Conservation (phyloP, 2,329 filamentous ascomycete genomes). For the Talaromyces islandicus region DNA sequence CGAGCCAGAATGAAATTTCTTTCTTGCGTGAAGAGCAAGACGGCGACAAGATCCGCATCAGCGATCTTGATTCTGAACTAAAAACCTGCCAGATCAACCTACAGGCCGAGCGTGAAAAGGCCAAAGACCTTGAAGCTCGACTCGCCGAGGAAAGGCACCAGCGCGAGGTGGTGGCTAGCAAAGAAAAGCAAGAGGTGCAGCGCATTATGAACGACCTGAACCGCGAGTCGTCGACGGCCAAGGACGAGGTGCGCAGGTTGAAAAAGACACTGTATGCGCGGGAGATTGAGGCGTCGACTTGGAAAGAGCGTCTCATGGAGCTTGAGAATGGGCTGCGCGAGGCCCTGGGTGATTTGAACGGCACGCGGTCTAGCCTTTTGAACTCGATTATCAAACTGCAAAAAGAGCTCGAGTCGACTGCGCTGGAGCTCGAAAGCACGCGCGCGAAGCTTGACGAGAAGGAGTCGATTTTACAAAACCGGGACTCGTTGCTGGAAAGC, state of each 20-base stretch:
- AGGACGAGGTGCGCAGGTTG: constrained; percentile 77
- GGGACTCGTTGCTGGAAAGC: constrained; percentile 80
- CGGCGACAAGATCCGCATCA: constrained; percentile 94
- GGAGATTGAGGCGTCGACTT: constrained; percentile 82
- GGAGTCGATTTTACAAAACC: constrained; percentile 81
- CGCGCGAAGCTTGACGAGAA: constrained; percentile 80
- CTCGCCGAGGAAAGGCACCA: constrained; percentile 76
- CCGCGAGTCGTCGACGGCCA: constrained; percentile 69
- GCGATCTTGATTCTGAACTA: constrained; percentile 79
- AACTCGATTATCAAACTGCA: constrained; percentile 84
- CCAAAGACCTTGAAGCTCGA: constrained; percentile 65
- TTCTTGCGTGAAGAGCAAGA: constrained; percentile 97
- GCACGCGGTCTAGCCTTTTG: constrained; percentile 77
- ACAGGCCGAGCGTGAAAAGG: constrained; percentile 77
- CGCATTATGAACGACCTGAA: constrained; percentile 91
- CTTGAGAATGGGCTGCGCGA: constrained; percentile 83
- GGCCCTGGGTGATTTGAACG: constrained; percentile 79
- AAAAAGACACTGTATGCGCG: constrained; percentile 76
- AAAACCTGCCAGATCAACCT: constrained; percentile 72
- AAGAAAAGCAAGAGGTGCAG: constrained; percentile 93
- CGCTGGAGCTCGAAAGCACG: constrained; percentile 72
- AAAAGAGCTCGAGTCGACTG: constrained; percentile 76
- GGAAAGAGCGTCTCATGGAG: constrained; percentile 85
- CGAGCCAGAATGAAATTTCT: constrained; percentile 83
- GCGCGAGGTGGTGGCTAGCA: constrained; percentile 75